phyloP scores from a whole-genome alignment of 2,329 filamentous ascomycete genomes.

The Aspergillus sp. region DNA sequence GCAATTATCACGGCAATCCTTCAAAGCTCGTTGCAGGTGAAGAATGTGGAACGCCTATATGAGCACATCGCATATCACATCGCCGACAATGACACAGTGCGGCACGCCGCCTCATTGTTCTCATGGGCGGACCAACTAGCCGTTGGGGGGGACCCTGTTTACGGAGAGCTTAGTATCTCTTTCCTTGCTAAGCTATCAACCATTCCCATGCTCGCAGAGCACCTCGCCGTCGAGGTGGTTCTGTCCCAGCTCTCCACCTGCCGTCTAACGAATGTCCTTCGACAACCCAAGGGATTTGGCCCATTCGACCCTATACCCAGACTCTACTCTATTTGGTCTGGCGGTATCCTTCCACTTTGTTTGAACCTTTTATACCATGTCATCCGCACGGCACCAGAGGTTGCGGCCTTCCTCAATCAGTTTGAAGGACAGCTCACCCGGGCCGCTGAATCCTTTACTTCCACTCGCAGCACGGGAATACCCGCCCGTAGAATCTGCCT shows the following conservation, averaged over 20 bases:
- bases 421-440: conserved; percentile 79
- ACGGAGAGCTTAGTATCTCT: conserved; percentile 87
- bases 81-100: conserved; percentile 68
- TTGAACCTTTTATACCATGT: conserved; percentile 86
- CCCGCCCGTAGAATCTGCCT: conserved; percentile 70
- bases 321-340: conserved; percentile 87
- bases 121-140: conserved; percentile 90
- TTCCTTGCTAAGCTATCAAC: conserved; percentile 88
- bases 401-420: conserved; percentile 84
- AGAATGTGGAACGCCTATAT: conserved; percentile 73
- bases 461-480: conserved; percentile 47
- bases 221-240: conserved; percentile 84
- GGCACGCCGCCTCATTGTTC: conserved; percentile 84
- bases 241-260: conserved; percentile 79
- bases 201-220: conserved; percentile 80
- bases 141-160: conserved; percentile 80
- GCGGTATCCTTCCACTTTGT: conserved; percentile 83
- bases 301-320: conserved; percentile 78
- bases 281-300: conserved; percentile 68
- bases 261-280: conserved; percentile 77
- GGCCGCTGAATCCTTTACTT: conserved; percentile 72
- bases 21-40: conserved; percentile 79
- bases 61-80: conserved; percentile 72
- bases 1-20: conserved; percentile 85
- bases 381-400: conserved; percentile 79